Evolutionary conservation across 176 grass and related monocot species (phyloP), one percentile per base, ranked within the genome.

Genomic region (Triticum urartu): DNA sequence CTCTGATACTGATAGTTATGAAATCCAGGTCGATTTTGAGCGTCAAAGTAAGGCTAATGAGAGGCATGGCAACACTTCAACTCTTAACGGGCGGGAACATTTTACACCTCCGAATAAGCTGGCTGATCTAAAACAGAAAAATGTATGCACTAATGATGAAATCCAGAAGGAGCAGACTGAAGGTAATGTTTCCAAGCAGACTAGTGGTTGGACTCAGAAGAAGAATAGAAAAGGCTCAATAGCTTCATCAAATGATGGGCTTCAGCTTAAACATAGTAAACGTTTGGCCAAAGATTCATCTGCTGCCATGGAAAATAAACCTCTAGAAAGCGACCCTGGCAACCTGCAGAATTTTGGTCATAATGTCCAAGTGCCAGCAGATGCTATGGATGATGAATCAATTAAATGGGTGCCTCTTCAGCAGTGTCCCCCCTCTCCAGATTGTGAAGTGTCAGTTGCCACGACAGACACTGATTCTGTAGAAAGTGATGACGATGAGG

Each of bases 231-330:
- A 83, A 22, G 48, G 67, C 33, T 59, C 56, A 36, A 72, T 61
- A 5, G 50, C 67, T 72, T 72, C 38, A 39, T 73, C 39, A 80
- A 85, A 73, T 79, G 20, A 36, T 59, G 72, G 64, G 17, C 9
- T 84, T 64, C 81, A 79, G 10, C 87, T 79, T 79, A 84, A 66
- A 67, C 65, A 52, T 72, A 84, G 75, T 61, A 79, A 64, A 79
- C 30, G 56, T 50, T 73, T 89, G 56, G 56, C 75, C 20, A 89
- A 84, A 52, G 87, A 79, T 79, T 64, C 75, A 63, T 48, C 38
- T 62, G 38, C 74, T 39, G 26, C 10, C 65, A 47, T 73, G 11
- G 81, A 84, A 48, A 66, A 48, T 54, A 66, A 74, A 68, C 82
- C 61, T 45, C 69, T 45, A 40, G n/a, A 72, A 83, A 83, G 21